Base-by-base conservation (phyloP, 2,329 filamentous ascomycete species). In the Fusarium lateritium region DNA sequence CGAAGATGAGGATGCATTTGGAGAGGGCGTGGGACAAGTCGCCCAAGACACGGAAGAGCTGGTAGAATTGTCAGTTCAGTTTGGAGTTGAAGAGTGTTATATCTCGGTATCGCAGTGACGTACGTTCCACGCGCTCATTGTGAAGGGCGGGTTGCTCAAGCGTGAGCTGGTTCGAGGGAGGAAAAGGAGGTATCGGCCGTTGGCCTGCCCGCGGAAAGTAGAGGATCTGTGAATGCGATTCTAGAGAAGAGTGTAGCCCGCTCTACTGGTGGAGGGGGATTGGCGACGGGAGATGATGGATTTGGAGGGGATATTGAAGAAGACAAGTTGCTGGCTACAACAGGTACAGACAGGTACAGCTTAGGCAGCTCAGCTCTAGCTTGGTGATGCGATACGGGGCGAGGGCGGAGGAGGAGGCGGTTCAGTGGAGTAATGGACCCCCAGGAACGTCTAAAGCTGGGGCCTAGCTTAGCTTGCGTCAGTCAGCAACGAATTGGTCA, bases 1-100 rank as follows among this genome's bases (percentile, higher is more conserved):
- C 90, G 83, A 91, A 92, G 82, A 98, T 94, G 73, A 98, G 86
- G 77, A 98, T 96, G 79, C 91, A 89, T 86, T 97, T 98, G 59
- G 94, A 96, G 49, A 89, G 84, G 45, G 93, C 88, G 78, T 98
- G 95, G 75, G 92, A 93, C 74, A 95, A 80, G 79, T 98, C 95
- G 77, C 89, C 95, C 74, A 94, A 79, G 75, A 97, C 87, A 75
- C 94, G 92, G 81, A 97, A 89, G 74, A 87, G 69, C 87, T 89
- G 47, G 11, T 24, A n/a, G 9, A 14, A 33, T 17, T 40, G 56
- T 71, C 28, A 74, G 68, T 49, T 40, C 26, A 74, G 70, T 47
- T 39, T 40, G 17, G 14, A 42, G 28, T 2, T 10, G 22, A 39
- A 19, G 43, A 50, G 22, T 15, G 38, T 39, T 47, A 51, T 34